Evolutionary conservation across 371 early-diverging fungal species (phyloP).

Genomic region (Actinomucor elegans): DNA sequence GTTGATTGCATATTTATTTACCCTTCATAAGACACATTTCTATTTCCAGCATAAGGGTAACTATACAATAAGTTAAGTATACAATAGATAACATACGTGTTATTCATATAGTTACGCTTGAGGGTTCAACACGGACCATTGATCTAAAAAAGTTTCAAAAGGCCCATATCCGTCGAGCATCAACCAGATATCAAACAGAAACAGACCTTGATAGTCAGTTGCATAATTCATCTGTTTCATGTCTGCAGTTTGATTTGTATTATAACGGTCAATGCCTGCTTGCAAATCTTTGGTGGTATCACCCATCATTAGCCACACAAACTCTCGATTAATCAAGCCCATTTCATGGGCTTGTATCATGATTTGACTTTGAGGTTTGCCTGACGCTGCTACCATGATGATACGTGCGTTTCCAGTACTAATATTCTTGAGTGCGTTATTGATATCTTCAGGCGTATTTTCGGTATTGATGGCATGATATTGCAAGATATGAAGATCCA

Average conservation of each 20-base stretch:
- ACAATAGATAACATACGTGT: not conserved
- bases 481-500: slow-evolving; percentile 35
- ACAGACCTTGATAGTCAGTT: slow-evolving; percentile 45
- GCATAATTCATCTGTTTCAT: slow-evolving; percentile 26
- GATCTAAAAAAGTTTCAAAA: slow-evolving; percentile 52
- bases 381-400: slow-evolving; percentile 42
- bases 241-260: slow-evolving; percentile 14
- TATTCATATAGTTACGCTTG: slow-evolving; percentile 29
- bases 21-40: slow-evolving; percentile 62
- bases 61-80: slow-evolving; percentile 22
- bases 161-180: slow-evolving; percentile 53
- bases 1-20: too few relatives aligned
- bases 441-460: slow-evolving; percentile 18
- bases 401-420: slow-evolving; percentile 42
- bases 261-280: slow-evolving; percentile 20
- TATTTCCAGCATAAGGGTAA: slow-evolving; percentile 57
- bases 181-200: slow-evolving; percentile 59
- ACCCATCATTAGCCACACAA: slow-evolving; percentile 58
- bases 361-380: slow-evolving; percentile 22
- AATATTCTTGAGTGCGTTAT: slow-evolving; percentile 25
- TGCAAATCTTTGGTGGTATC: slow-evolving; percentile 36
- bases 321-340: slow-evolving; percentile 35
- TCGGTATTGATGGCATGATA: slow-evolving; percentile 33
- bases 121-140: slow-evolving; percentile 50
- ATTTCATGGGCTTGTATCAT: slow-evolving; percentile 37